A percentile compares a stretch with the other conserved stretches of the same genome.
Conservation (phyloP, 768 basidiomycete genomes). For the Heimioporus sp. region DNA sequence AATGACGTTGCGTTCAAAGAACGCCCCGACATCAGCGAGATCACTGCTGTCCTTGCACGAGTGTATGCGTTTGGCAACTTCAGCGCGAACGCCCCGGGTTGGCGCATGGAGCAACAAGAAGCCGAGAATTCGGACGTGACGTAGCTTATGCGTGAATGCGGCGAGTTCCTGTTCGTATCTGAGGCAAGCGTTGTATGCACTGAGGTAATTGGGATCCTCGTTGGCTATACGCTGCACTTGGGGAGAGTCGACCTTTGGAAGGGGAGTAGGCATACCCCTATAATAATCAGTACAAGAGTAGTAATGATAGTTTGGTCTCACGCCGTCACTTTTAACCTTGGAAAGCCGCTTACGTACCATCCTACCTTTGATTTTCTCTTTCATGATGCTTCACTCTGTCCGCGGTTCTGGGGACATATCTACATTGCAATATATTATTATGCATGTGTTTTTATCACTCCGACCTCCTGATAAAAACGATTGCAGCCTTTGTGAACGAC, state of each 20-base stretch:
- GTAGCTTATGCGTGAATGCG: not conserved
- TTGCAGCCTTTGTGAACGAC: conserved; percentile 20
- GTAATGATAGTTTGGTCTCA: too few species aligned
- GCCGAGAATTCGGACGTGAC: conserved; percentile 3
- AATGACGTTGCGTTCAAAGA: conserved; percentile 4
- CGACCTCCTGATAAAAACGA: conserved; percentile 40
- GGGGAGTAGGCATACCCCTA: not conserved
- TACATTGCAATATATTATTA: conserved; percentile 31
- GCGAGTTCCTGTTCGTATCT: not conserved
- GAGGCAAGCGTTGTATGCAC: conserved; percentile 2
- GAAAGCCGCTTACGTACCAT: too few species aligned
- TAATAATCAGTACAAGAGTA: too few species aligned
- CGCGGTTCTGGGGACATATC: not conserved
- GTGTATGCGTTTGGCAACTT: conserved; percentile 5
- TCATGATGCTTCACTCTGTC: conserved; percentile 7
- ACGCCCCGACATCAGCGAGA: not conserved
- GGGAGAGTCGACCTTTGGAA: not conserved
- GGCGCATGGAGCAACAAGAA: conserved; percentile 7
- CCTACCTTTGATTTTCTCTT: not conserved
- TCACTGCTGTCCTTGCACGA: not conserved
- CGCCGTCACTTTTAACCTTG: too few species aligned
- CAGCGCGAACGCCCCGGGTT: not conserved
- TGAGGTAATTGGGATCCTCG: not conserved
- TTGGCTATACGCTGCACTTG: not conserved
- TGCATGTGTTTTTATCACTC: conserved; percentile 45